phyloP scores from a whole-genome alignment of 208 protist genomes.

The Angomonas deanei region DNA sequence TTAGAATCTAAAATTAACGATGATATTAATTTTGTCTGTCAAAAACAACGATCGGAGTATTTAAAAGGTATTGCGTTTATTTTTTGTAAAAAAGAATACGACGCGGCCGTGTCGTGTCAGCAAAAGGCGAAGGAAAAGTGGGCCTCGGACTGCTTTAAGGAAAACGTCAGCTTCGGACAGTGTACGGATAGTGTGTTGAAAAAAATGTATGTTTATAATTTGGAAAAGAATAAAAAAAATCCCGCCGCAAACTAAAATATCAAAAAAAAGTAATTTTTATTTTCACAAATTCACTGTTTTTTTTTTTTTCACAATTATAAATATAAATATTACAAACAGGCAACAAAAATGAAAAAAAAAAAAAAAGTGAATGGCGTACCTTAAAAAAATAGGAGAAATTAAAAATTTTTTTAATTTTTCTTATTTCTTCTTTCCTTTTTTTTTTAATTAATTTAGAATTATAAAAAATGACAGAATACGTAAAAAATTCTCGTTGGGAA shows the following conservation, averaged over 20 bases:
- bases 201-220: constrained; percentile 83
- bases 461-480: no score
- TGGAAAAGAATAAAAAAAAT: constrained; percentile 78
- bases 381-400: no score
- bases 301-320: neutral
- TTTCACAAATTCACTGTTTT: neutral
- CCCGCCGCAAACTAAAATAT: constrained; percentile 46
- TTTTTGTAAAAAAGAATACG: constrained; percentile 78
- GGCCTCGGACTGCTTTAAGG: constrained; percentile 81
- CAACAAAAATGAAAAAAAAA: constrained; percentile 1
- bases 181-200: constrained; percentile 74
- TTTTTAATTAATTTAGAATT: constrained; percentile 5
- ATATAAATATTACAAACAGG: neutral
- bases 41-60: constrained; percentile 70
- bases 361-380: no score
- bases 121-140: constrained; percentile 52
- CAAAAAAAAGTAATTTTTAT: neutral
- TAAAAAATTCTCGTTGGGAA: no score
- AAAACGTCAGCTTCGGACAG: constrained; percentile 80
- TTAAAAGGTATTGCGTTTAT: constrained; percentile 62
- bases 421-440: constrained; percentile 4
- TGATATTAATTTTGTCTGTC: constrained; percentile 85
- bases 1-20: constrained; percentile 75
- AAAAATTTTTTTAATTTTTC: no score
- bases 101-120: constrained; percentile 68